Evolutionary conservation across 352 stramenopile genomes (phyloP), one percentile per base, ranked within the genome.

Genomic region (Pythium guiyangense): DNA sequence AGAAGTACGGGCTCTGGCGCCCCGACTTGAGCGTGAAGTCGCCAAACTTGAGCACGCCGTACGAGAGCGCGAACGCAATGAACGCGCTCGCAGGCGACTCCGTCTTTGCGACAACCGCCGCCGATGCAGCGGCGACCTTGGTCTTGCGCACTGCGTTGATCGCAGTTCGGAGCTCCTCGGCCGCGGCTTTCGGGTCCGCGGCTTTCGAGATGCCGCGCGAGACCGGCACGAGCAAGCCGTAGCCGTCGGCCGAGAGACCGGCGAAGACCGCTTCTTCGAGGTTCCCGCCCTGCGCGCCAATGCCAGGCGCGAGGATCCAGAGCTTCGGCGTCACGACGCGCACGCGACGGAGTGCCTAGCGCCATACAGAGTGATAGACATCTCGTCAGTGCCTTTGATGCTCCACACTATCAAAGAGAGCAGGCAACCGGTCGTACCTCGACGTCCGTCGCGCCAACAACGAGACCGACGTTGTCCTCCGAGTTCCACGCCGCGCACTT

Each of bases 11-110:
- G 31, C 92, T 98, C 49, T 95, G 80, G 47, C 97, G 82, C 37
- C 97, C 97, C 54, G 95, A 99, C 73, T 99, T 99, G 26, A 99
- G 80, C 47, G 88, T 98, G 75, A 99, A 99, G 34, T 92, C 88
- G 27, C 97, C 97, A 70, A 99, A 99, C 66, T 98, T 97, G 31
- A 99, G 84, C 54, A 99, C 97, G 49, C 91, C 91, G 54, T 96
- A 84, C 25, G 77, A 83, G 11, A 99, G 72, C 62, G 92, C 96
- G 56, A 99, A 98, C 73, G 98, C 83, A 57, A 99, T 91, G 70
- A 99, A 99, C 52, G 98, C 87, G 62, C 81, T 88, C 70, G 98
- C 90, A 9, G 57, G 69, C 58, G 55, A 88, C 53, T 10, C 18
- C 4, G 37, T n/a, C 37, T 43, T n/a, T 2, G 42, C 61, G 18